phyloP scores from a whole-genome alignment of 306 rosid species.

The Pyrus pyrifolia region DNA sequence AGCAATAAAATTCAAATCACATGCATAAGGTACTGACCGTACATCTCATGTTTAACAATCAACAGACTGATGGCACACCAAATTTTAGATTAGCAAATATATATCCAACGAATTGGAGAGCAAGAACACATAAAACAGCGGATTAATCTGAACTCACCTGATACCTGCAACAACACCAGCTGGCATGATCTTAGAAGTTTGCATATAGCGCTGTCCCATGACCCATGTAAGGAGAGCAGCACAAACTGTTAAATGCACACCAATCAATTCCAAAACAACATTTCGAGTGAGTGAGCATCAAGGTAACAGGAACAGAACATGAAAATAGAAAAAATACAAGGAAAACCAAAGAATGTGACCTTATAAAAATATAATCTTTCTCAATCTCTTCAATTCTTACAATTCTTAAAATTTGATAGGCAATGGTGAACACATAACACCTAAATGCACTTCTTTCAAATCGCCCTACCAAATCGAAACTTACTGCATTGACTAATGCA shows the following conservation, averaged over 20 bases:
- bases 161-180: constrained; percentile 82
- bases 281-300: not conserved
- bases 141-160: constrained; percentile 39
- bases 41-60: not conserved
- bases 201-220: constrained; percentile 77
- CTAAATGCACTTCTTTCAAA: not conserved
- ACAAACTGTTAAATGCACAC: constrained; percentile 41
- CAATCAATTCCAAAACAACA: not conserved
- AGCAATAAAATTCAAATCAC: not conserved
- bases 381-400: not conserved
- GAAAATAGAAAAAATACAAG: not conserved
- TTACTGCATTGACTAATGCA: not conserved
- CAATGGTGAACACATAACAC: not conserved
- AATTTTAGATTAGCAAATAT: not conserved
- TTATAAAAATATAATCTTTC: not conserved
- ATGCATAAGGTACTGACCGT: not conserved
- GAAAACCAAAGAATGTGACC: not conserved
- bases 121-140: not conserved
- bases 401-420: not conserved
- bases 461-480: not conserved
- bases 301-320: not conserved
- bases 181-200: constrained; percentile 80
- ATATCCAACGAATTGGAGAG: not conserved
- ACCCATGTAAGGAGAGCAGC: constrained; percentile 53
- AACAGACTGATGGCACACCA: not conserved